These are phyloP conservation scores for Samsoniella hepiali DNA, from an alignment of 2,329 filamentous ascomycete genomes.

Conservation along the genomic window DNA sequence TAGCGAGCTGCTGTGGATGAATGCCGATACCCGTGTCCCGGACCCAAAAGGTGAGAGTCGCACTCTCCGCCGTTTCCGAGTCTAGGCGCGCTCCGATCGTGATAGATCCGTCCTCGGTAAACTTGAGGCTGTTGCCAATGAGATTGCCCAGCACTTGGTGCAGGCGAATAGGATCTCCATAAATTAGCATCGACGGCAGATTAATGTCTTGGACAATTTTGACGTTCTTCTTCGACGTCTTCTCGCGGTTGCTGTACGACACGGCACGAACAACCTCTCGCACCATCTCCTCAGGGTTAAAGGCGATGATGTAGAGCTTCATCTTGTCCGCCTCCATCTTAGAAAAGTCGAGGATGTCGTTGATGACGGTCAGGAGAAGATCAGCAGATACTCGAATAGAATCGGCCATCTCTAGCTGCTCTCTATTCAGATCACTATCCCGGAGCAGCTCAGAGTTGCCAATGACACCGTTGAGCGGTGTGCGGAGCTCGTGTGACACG, in stretches of 20 bases:
- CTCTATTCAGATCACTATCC: slow-evolving; percentile 69
- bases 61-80: slow-evolving; percentile 64
- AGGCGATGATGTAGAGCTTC: slow-evolving; percentile 71
- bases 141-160: slow-evolving; percentile 76
- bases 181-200: slow-evolving; percentile 68
- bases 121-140: slow-evolving; percentile 90
- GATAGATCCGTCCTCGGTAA: slow-evolving; percentile 81
- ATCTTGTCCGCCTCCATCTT: slow-evolving; percentile 89
- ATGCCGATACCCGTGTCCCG: slow-evolving; percentile 91
- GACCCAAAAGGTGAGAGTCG: slow-evolving; percentile 80
- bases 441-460: slow-evolving; percentile 81
- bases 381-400: slow-evolving; percentile 85
- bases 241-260: slow-evolving; percentile 63
- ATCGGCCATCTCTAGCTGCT: slow-evolving; percentile 82
- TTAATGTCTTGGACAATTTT: slow-evolving; percentile 68
- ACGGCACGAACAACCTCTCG: slow-evolving; percentile 63
- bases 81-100: slow-evolving; percentile 76
- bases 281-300: slow-evolving; percentile 65
- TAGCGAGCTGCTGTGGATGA: slow-evolving; percentile 72
- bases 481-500: slow-evolving; percentile 77
- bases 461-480: slow-evolving; percentile 83
- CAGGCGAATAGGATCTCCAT: slow-evolving; percentile 63
- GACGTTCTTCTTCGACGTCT: slow-evolving; percentile 60
- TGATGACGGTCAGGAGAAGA: slow-evolving; percentile 85
- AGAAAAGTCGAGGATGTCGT: slow-evolving; percentile 93